Percentiles rank a stretch among this genome's conserved stretches.
Evolutionary conservation across 208 protist genomes (phyloP).

Genomic region (Leishmania turanica): DNA sequence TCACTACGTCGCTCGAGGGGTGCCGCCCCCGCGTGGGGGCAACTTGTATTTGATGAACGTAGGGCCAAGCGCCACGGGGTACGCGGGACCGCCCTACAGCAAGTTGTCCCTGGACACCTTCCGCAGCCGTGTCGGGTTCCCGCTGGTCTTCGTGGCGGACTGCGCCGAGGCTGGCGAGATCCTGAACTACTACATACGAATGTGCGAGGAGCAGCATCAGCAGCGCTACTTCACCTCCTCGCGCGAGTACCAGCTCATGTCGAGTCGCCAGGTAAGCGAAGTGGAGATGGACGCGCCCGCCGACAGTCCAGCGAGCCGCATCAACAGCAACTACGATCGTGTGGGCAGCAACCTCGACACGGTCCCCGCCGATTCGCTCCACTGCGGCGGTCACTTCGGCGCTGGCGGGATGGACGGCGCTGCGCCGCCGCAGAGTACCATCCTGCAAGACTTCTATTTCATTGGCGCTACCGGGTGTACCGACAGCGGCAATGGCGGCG

Average conservation of each 20-base stretch:
- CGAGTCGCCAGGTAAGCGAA: slow-evolving; percentile 39
- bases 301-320: slow-evolving; percentile 4
- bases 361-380: slow-evolving; percentile 8
- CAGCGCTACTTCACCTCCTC: slow-evolving; percentile 52
- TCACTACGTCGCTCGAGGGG: slow-evolving; percentile 80
- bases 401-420: slow-evolving; percentile 23
- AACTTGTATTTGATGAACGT: slow-evolving; percentile 55
- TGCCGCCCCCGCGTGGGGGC: slow-evolving; percentile 55
- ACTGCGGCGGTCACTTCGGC: slow-evolving; percentile 16
- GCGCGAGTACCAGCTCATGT: slow-evolving; percentile 48
- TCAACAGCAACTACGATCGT: slow-evolving; percentile 19
- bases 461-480: slow-evolving; percentile 72
- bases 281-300: slow-evolving; percentile 33
- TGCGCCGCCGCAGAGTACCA: slow-evolving; percentile 17
- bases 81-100: slow-evolving; percentile 33
- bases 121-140: slow-evolving; percentile 58
- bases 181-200: slow-evolving; percentile 60
- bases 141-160: slow-evolving; percentile 86
- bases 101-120: slow-evolving; percentile 67
- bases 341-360: slow-evolving; percentile 28
- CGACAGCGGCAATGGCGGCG: slow-evolving; percentile 6
- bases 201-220: slow-evolving; percentile 64
- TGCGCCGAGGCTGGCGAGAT: slow-evolving; percentile 75
- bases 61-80: slow-evolving; percentile 21
- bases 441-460: slow-evolving; percentile 82